Base-by-base conservation (phyloP, 352 stramenopile genomes). In the Ochromonadaceae sp. region DNA sequence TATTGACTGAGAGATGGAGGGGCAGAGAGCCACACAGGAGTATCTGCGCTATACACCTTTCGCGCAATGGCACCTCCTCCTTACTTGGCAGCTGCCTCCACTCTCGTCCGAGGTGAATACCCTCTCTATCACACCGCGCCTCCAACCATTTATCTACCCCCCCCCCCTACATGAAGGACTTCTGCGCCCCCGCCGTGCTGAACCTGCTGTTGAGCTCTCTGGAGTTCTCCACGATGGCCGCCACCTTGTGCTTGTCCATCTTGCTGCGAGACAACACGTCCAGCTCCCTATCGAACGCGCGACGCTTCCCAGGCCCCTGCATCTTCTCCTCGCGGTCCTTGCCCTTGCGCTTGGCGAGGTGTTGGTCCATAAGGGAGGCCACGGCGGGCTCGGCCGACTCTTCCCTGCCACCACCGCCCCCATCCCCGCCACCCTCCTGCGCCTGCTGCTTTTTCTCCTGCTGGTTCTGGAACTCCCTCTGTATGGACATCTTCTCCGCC, bases 151-250 rank as follows among this genome's bases (percentile, higher is more conserved):
- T n/a, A n/a, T n/a, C n/a, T n/a, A n/a, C n/a, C n/a, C n/a, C n/a
- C n/a, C n/a, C n/a, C n/a, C n/a, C 44, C n/a, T 61, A 61, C 53
- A 61, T 49, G 28, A 63, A 63, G 9, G 7, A 41, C n/a, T 25
- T 12, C 28, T 63, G 56, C 17, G 53, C 56, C 30, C 28, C 12
- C 10, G 36, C 20, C 25, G 38, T 48, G 39, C 53, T 31, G 42
- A 63, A 63, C 26, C 26, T 48, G 28, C 28, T 12, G 17, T 48
- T 26, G 28, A 63, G 42, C 20, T 63, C 39, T 25, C 53, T 63
- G 7, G 56, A 22, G 14, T 63, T 52, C 28, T 63, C 41, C 2
- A 63, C 56, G n/a, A 63, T n/a, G 7, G 36, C 26, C 25, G 38
- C 10, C 7, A 35, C 20, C 20, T 63, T 28, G 9, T 30, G 5